These are phyloP conservation scores for Climacium dendroides DNA, from an alignment of 225 moss, liverwort and hornwort genomes.

Conservation along the genomic window DNA sequence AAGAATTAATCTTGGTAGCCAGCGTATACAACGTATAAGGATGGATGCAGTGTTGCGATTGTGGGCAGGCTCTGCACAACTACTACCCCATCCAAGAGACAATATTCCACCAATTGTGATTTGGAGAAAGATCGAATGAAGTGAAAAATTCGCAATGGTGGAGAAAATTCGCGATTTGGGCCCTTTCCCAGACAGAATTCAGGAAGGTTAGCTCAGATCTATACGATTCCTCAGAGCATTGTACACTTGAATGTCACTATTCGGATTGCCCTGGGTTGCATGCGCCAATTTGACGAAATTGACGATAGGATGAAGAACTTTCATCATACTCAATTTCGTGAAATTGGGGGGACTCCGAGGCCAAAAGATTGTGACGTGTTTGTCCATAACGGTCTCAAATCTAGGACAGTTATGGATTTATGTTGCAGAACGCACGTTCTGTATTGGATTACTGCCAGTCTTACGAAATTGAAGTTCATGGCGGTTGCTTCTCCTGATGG, in stretches of 20 bases:
- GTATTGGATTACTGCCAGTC: neutral
- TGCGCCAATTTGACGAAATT: neutral
- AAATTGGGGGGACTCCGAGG: neutral
- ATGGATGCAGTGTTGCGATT: too few species aligned
- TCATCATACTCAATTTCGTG: neutral
- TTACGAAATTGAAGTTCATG: neutral
- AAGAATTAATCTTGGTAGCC: too few species aligned
- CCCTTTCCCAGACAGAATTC: neutral
- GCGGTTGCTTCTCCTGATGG: too few species aligned
- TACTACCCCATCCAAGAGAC: too few species aligned
- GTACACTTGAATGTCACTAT: neutral
- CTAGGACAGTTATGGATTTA: neutral
- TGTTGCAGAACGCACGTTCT: neutral
- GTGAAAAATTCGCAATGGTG: too few species aligned
- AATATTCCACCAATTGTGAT: too few species aligned
- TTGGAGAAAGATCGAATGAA: neutral
- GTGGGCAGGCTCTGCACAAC: too few species aligned
- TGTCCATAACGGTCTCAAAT: neutral
- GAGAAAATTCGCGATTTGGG: neutral
- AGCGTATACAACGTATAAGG: too few species aligned
- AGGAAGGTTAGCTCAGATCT: neutral
- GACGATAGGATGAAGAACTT: neutral
- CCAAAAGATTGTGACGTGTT: neutral
- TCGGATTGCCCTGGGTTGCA: neutral
- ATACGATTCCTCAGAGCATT: neutral